A percentile compares a stretch with the other conserved stretches of the same genome.
These are phyloP conservation scores for Coprinopsis strossmayeri DNA, from an alignment of 768 basidiomycete genomes.

Conservation along the genomic window DNA sequence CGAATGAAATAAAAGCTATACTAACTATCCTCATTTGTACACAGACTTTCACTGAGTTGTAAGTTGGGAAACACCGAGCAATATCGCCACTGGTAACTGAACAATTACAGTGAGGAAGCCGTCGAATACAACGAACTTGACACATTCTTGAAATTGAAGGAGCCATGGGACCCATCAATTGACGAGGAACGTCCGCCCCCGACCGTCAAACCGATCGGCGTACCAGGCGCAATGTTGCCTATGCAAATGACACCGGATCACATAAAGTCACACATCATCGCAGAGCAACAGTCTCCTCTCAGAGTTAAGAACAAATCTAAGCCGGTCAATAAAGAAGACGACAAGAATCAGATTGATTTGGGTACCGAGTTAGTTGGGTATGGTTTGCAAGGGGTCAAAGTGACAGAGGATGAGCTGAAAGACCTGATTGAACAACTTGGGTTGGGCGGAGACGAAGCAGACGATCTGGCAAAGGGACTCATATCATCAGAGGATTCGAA, in stretches of 20 bases:
- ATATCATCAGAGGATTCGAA: constrained; percentile 16
- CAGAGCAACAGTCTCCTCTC: constrained; percentile 38
- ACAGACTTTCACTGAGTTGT: constrained; percentile 75
- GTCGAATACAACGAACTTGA: constrained; percentile 75
- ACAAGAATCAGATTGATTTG: constrained; percentile 50
- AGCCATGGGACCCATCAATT: constrained; percentile 51
- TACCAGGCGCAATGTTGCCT: constrained; percentile 72
- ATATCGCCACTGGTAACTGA: not conserved
- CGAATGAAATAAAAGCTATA: too few relatives aligned
- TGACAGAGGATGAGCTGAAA: constrained; percentile 67
- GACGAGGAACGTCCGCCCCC: constrained; percentile 52
- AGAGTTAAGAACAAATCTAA: constrained; percentile 25
- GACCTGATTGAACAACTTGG: constrained; percentile 72
- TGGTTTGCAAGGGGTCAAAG: constrained; percentile 71
- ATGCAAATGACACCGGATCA: constrained; percentile 77
- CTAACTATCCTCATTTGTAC: not conserved
- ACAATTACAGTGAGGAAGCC: constrained; percentile 62
- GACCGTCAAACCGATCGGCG: constrained; percentile 59
- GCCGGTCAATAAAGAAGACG: constrained; percentile 46
- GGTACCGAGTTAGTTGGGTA: constrained; percentile 63
- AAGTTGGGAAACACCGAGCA: constrained; percentile 22
- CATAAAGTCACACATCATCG: constrained; percentile 51
- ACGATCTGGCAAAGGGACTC: constrained; percentile 64
- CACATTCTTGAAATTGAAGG: constrained; percentile 64
- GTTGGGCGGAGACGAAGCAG: constrained; percentile 70